Conservation (phyloP, 2,329 filamentous ascomycete genomes). For the Alternaria consortialis region DNA sequence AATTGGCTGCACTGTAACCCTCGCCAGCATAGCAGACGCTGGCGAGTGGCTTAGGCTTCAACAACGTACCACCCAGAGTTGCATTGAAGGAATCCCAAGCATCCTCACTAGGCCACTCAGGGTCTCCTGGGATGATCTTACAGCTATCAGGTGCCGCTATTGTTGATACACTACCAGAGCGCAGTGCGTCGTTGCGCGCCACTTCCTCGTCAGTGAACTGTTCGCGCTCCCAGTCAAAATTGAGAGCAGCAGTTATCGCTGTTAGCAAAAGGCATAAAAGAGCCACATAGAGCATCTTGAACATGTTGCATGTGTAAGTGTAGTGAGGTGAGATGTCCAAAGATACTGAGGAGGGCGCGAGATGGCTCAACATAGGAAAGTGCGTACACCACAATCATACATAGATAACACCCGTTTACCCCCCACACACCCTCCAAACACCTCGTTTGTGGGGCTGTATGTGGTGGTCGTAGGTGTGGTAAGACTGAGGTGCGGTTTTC, state of each 20-base stretch:
- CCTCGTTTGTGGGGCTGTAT: conserved; percentile 4
- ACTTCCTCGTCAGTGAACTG: conserved; percentile 35
- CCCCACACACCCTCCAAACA: background rate
- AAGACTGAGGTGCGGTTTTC: background rate
- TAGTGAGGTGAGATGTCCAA: background rate
- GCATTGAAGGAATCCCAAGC: conserved; percentile 35
- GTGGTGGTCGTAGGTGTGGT: background rate
- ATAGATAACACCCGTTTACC: background rate
- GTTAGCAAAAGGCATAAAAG: background rate
- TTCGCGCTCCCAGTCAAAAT: conserved; percentile 37
- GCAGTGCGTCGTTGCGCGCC: conserved; percentile 22
- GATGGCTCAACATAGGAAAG: background rate
- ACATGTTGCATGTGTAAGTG: background rate
- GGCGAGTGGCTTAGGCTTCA: conserved; percentile 35
- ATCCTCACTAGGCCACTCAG: conserved; percentile 31
- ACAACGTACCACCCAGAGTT: conserved; percentile 32
- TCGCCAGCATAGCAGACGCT: conserved; percentile 34
- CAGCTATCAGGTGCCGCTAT: conserved; percentile 19
- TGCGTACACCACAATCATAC: background rate
- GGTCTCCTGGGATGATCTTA: conserved; percentile 29
- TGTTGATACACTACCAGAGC: conserved; percentile 19
- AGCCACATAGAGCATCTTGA: background rate
- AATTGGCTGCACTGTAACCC: conserved; percentile 26
- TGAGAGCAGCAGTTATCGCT: conserved; percentile 13
- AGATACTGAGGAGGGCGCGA: background rate